Base-by-base conservation (phyloP, 2,329 filamentous ascomycete species). In the Madurella mycetomatis region DNA sequence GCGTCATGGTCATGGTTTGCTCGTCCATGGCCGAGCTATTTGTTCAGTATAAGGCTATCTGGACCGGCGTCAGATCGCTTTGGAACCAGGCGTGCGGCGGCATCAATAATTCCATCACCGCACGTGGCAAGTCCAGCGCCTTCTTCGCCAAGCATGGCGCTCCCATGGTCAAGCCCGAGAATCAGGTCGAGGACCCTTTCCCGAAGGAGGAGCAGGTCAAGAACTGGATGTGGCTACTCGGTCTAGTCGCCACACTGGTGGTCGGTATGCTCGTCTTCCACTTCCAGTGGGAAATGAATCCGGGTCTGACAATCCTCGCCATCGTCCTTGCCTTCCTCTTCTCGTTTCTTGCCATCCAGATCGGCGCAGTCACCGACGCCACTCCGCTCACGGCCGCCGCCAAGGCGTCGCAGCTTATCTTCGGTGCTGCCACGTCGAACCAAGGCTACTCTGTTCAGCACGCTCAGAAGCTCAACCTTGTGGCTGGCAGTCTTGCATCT, bases 321-420 rank as follows among this genome's bases (percentile, higher is more conserved):
- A 72, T 79, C 57, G 64, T 84, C 57, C 71, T 85, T 40, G 78
- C 78, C 52, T 81, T 84, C 72, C 71, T 84, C 63, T 84, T 84
- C 69, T 78, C 79, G 43, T 81, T 84, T 72, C 70, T 85, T 19
- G 80, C 79, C 45, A 81, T 84, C 58, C 81, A 84, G 65, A 82
- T 80, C 64, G 76, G 78, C 31, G 82, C 77, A 54, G 77, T 79
- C n/a, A 82, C 77, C 15, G 81, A 85, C 61, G 79, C 79, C 61
- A 83, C 84, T 0, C 85, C 85, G 0, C 72, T 87, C 2, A 87
- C 84, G 2, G 83, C 85, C 3, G 82, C 82, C 0, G 78, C 83
- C 60, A 88, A 87, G 70, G 84, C 84, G 4, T 85, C 83, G 1
- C 85, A 87, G 72, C 80, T 87, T 53, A 76, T 88, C 51, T 83